phyloP scores from a whole-genome alignment of 2,329 filamentous ascomycete genomes.

The Trichoderma pleuroti region DNA sequence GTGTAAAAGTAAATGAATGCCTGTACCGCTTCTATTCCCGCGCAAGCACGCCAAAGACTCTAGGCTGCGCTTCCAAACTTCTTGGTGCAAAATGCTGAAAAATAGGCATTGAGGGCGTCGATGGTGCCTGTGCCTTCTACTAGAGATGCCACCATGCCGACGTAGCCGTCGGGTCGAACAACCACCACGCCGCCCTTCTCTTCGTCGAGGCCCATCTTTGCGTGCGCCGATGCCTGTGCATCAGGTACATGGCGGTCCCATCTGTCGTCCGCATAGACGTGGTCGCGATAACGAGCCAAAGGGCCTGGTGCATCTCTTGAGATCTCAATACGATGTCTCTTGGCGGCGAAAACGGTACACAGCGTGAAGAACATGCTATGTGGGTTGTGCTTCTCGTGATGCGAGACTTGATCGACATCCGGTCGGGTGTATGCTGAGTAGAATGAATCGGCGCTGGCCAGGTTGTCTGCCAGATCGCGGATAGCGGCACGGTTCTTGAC shows the following conservation, averaged over 20 bases:
- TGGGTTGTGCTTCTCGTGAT: slow-evolving; percentile 81
- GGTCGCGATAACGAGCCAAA: slow-evolving; percentile 72
- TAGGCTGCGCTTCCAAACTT: slow-evolving; percentile 39
- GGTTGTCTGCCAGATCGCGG: slow-evolving; percentile 62
- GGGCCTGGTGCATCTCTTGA: slow-evolving; percentile 64
- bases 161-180: slow-evolving; percentile 82
- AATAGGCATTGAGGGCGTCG: slow-evolving; percentile 80
- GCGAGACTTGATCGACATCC: slow-evolving; percentile 60
- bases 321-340: slow-evolving; percentile 69
- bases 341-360: slow-evolving; percentile 68
- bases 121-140: slow-evolving; percentile 75
- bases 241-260: slow-evolving; percentile 67
- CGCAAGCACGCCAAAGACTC: neutral
- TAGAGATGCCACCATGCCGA: slow-evolving; percentile 70
- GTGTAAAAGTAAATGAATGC: neutral
- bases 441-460: slow-evolving; percentile 68
- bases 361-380: slow-evolving; percentile 80
- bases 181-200: slow-evolving; percentile 76
- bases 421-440: slow-evolving; percentile 61
- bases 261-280: slow-evolving; percentile 83
- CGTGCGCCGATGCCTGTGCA: slow-evolving; percentile 71
- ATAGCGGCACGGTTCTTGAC: slow-evolving; percentile 59
- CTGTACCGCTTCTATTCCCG: neutral
- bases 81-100: slow-evolving; percentile 68
- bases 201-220: slow-evolving; percentile 77